Conservation (phyloP, 2,329 filamentous ascomycete species). For the Colletotrichum eremochloae region DNA sequence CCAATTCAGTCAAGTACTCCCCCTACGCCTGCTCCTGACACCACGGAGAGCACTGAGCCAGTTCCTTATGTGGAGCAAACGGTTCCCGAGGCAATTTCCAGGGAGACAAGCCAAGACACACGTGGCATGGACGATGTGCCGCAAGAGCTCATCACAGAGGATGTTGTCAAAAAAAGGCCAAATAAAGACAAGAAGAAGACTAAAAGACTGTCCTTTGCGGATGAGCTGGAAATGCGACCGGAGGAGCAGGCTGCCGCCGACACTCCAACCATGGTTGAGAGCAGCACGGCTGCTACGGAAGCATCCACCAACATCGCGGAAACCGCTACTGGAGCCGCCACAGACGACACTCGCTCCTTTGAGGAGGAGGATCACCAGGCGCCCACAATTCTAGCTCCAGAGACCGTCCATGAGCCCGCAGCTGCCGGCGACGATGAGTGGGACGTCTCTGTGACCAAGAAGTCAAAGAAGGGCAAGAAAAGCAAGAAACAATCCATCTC, state of each 20-base stretch:
- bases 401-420: constrained; percentile 1
- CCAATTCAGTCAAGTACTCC: not conserved
- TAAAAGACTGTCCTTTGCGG: constrained; percentile 38
- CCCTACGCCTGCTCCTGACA: not conserved
- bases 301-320: not conserved
- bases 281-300: not conserved
- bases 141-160: constrained; percentile 9
- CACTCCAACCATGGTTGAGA: not conserved
- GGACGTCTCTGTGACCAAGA: constrained; percentile 30
- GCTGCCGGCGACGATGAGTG: constrained; percentile 32
- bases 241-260: constrained; percentile 10
- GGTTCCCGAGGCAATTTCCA: not conserved
- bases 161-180: constrained; percentile 40
- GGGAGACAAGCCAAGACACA: not conserved
- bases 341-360: not conserved
- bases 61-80: not conserved
- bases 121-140: not conserved
- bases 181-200: constrained; percentile 48
- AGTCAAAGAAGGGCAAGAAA: constrained; percentile 47
- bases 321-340: not conserved
- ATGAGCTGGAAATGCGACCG: not conserved
- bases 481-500: constrained; percentile 46
- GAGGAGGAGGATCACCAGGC: constrained; percentile 45
- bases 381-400: not conserved
- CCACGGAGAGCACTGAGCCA: not conserved